Conservation (phyloP, 768 basidiomycete species). For the Amyloporia xantha region DNA sequence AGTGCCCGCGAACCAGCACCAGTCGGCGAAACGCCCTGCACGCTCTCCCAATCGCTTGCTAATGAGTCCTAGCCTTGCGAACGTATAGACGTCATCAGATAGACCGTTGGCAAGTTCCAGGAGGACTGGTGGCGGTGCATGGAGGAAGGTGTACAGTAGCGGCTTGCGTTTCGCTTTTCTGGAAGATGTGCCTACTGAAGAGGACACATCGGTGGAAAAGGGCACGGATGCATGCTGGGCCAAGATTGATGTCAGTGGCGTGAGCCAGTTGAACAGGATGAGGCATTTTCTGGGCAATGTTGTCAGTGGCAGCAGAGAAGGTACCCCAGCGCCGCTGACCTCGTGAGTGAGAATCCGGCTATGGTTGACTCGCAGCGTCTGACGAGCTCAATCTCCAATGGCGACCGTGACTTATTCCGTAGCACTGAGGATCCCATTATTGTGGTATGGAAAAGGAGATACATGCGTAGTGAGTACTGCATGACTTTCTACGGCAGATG, state of each 20-base stretch:
- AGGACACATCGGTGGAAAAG: neutral
- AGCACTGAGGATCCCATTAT: conserved; percentile 41
- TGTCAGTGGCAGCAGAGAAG: neutral
- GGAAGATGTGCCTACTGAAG: conserved; percentile 25
- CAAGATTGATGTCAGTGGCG: conserved; percentile 63
- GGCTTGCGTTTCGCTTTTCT: conserved; percentile 33
- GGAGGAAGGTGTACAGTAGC: conserved; percentile 66
- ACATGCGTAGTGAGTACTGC: conserved; percentile 75
- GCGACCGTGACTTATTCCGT: conserved; percentile 36
- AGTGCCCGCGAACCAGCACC: conserved; percentile 82
- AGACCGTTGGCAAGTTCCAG: conserved; percentile 69
- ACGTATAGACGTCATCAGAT: conserved; percentile 77
- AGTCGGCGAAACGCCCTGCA: conserved; percentile 72
- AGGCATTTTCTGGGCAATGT: conserved; percentile 57
- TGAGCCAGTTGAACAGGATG: conserved; percentile 80
- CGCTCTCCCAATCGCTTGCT: conserved; percentile 57
- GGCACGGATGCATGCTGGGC: conserved; percentile 62
- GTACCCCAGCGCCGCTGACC: conserved; percentile 36
- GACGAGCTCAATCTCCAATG: conserved; percentile 52
- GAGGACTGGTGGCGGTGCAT: conserved; percentile 77
- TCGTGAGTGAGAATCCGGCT: conserved; percentile 66
- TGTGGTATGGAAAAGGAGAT: conserved; percentile 61
- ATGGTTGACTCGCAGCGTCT: conserved; percentile 56
- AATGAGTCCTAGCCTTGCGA: conserved; percentile 62
- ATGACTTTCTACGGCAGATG: conserved; percentile 66